Conservation (phyloP, 2,329 filamentous ascomycete genomes). For the Lachnellula cervina region DNA sequence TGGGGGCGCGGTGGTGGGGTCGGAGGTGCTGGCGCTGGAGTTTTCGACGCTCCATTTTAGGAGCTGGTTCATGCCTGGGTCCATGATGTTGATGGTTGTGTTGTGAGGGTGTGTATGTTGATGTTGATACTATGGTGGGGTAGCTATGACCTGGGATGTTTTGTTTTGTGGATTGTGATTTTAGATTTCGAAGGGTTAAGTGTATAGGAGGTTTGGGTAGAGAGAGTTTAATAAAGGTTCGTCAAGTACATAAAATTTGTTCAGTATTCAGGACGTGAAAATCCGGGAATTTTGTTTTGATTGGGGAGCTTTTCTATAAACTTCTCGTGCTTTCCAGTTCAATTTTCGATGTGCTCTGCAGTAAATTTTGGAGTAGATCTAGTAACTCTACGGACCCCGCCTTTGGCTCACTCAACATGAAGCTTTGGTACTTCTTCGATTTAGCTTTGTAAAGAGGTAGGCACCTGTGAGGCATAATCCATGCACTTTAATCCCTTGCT, state of each 20-base stretch:
- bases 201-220: too few species aligned
- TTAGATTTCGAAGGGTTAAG: neutral
- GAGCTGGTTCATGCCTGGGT: slow-evolving; percentile 31
- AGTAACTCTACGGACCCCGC: neutral
- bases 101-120: slow-evolving; percentile 1
- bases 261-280: too few species aligned
- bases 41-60: slow-evolving; percentile 50
- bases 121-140: slow-evolving; percentile 1
- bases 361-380: neutral
- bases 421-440: too few species aligned
- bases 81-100: slow-evolving; percentile 20
- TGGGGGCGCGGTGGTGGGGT: slow-evolving; percentile 24
- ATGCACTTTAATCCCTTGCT: too few species aligned
- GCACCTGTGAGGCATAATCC: too few species aligned
- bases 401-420: too few species aligned
- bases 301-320: neutral
- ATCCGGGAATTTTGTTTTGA: neutral
- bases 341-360: neutral
- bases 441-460: too few species aligned
- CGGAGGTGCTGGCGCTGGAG: slow-evolving; percentile 37
- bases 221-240: too few species aligned
- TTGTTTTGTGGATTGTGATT: neutral
- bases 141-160: neutral
- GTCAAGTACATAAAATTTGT: too few species aligned
- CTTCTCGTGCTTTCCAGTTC: neutral